phyloP scores from a whole-genome alignment of 805 yeast genomes.

The Spathaspora sp. region DNA sequence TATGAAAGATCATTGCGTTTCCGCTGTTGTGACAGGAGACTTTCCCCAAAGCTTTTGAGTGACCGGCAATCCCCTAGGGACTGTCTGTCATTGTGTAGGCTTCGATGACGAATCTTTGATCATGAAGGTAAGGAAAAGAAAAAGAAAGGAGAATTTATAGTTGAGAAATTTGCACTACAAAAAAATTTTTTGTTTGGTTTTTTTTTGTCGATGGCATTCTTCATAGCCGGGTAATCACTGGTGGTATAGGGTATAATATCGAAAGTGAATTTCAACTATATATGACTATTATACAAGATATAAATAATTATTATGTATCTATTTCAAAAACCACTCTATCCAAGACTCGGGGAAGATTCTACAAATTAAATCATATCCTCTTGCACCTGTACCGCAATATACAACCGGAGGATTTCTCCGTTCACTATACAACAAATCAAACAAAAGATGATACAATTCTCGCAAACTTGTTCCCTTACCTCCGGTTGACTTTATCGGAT shows the following conservation, averaged over 20 bases:
- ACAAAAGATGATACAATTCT: conserved; percentile 36
- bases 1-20: conserved; percentile 43
- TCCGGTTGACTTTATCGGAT: conserved; percentile 25
- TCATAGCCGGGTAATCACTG: background rate
- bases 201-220: background rate
- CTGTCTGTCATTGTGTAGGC: conserved; percentile 50
- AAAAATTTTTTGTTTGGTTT: background rate
- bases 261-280: background rate
- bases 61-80: conserved; percentile 8
- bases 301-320: background rate
- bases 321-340: conserved; percentile 19
- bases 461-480: conserved; percentile 29
- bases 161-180: background rate
- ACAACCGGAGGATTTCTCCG: conserved; percentile 24
- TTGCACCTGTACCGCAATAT: conserved; percentile 42
- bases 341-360: conserved; percentile 29
- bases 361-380: conserved; percentile 32
- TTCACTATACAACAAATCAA: conserved; percentile 31
- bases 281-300: background rate
- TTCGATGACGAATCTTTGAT: conserved; percentile 77
- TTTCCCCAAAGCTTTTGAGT: conserved; percentile 70
- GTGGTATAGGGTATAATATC: background rate
- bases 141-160: conserved; percentile 2
- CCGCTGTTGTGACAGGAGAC: conserved; percentile 82
- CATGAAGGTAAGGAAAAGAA: conserved; percentile 49